phyloP scores from a whole-genome alignment of 1,284 basidiomycete species.

The Laetiporus sulphureus region DNA sequence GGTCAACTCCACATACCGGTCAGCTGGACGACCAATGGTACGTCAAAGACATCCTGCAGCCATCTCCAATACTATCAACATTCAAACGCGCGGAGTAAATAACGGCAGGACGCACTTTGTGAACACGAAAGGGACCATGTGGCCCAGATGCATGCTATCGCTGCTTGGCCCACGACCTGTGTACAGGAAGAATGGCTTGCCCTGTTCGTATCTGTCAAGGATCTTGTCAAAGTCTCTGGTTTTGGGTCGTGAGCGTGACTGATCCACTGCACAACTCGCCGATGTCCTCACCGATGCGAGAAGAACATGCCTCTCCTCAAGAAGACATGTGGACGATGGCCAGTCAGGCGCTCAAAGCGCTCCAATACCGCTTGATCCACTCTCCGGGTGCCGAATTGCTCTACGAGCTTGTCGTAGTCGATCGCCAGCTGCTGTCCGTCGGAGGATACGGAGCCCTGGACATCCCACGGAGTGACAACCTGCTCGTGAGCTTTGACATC shows the following conservation, averaged over 20 bases:
- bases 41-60: constrained; percentile 95
- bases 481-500: constrained; percentile 50
- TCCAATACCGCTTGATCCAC: constrained; percentile 77
- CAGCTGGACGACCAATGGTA: constrained; percentile 91
- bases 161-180: constrained; percentile 96
- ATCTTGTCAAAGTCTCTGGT: constrained; percentile 89
- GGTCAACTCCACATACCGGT: constrained; percentile 59
- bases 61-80: constrained; percentile 48
- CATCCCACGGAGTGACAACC: constrained; percentile 97
- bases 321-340: constrained; percentile 86
- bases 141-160: constrained; percentile 97
- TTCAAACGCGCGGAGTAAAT: background rate
- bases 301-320: constrained; percentile 95
- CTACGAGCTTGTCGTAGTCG: constrained; percentile 95
- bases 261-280: constrained; percentile 3
- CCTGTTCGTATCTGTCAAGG: constrained; percentile 92
- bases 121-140: constrained; percentile 96
- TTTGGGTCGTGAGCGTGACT: constrained; percentile 32
- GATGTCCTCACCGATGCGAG: constrained; percentile 87
- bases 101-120: constrained; percentile 92
- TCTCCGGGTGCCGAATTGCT: constrained; percentile 88
- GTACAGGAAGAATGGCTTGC: constrained; percentile 97
- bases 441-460: constrained; percentile 84
- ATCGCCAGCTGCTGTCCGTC: constrained; percentile 90
- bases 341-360: constrained; percentile 90